Base-by-base conservation (phyloP, 2,329 filamentous ascomycete genomes). In the Xenosphaeropsis pyriputrescens region DNA sequence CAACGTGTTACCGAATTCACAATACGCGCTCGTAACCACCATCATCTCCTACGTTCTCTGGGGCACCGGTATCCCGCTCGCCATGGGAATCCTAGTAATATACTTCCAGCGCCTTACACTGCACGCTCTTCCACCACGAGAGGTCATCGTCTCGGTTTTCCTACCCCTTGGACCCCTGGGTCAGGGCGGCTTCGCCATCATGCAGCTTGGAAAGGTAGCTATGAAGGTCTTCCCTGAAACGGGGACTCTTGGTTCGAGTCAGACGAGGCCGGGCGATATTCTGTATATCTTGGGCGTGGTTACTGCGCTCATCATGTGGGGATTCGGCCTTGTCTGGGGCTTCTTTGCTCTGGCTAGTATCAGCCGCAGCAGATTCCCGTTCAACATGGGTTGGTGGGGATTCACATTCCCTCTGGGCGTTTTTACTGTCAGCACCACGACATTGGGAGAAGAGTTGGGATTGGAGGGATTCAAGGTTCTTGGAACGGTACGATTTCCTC, bases 61-160 rank as follows among this genome's bases (percentile, higher is more conserved):
- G 75, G 78, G 78, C 0, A 71, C 74, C 40, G 73, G 75, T 4
- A 64, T 66, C 2, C 70, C 69, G 0, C 56, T 84, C 36, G 70
- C 76, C 2, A 67, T 76, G 54, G 64, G 68, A 32, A 67, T 81
- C 15, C 58, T 83, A 18, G 72, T 72, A 9, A 67, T 84, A 29
- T 85, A 84, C 55, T 81, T 80, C 50, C 72, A 79, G 41, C 73
- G 79, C 9, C 62, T 85, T 8, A 74, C 72, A 4, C 54, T 83
- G 2, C 70, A 83, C 55, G 73, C 75, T 30, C 63, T 83, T 12
- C 78, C 78, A 0, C 69, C 75, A 1, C 64, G 70, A 35, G 79
- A 81, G 49, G 70, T 75, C 39, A 75, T 83, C 32, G 75, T 82
- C 8, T 78, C 71, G 2, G 70, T 74, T 6, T 79, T 83, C 45